Evolutionary conservation across 148 eudicot species (phyloP).

Genomic region (Camellia lanceoleosa): DNA sequence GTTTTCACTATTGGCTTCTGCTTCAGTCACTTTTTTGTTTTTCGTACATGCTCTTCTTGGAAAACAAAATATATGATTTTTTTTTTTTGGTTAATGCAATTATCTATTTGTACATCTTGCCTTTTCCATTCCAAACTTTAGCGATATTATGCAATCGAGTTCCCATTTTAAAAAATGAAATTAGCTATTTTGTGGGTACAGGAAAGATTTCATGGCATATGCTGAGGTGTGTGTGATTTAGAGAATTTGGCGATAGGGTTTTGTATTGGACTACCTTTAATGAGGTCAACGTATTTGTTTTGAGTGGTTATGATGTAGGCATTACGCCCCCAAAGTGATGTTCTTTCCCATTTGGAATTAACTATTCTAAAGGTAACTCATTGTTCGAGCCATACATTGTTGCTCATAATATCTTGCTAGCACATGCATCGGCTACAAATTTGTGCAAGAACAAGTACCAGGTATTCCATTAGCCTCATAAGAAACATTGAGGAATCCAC

Average conservation of each 20-base stretch:
- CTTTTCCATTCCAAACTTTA: no score
- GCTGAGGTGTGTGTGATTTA: constrained; percentile 77
- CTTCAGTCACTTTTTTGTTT: neutral
- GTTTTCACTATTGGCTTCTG: neutral
- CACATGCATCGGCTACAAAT: constrained; percentile 53
- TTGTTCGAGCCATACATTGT: constrained; percentile 44
- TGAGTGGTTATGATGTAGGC: constrained; percentile 26
- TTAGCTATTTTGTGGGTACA: constrained; percentile 18
- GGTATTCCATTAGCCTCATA: constrained; percentile 26
- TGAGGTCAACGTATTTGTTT: constrained; percentile 20
- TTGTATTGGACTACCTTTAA: constrained; percentile 46
- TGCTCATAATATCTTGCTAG: constrained; percentile 47
- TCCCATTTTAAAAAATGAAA: neutral
- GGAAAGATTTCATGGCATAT: constrained; percentile 52
- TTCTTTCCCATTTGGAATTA: constrained; percentile 28
- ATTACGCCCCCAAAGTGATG: constrained; percentile 34
- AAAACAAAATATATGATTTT: neutral
- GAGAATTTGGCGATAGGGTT: constrained; percentile 42
- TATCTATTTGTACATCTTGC: neutral
- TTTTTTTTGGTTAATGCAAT: neutral
- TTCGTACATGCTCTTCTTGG: neutral
- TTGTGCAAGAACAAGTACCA: constrained; percentile 45
- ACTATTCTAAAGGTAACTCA: constrained; percentile 42
- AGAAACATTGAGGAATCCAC: neutral
- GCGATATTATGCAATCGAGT: no score